Evolutionary conservation across 768 basidiomycete genomes (phyloP), one percentile per base, ranked within the genome.

Genomic region (Mycena floridula): DNA sequence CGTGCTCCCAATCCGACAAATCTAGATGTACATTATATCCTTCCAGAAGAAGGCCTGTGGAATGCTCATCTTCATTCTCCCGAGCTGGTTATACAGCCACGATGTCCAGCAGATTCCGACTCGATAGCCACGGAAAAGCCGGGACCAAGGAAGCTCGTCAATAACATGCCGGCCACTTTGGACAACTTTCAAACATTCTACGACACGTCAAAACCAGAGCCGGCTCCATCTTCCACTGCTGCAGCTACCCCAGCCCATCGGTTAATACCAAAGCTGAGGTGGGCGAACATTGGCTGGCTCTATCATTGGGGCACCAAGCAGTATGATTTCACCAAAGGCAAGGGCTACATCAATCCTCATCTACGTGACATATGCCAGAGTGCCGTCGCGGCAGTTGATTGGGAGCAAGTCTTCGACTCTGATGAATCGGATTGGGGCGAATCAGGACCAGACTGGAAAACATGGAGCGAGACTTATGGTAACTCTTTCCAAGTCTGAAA

Each of bases 291-390:
- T 40, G 95, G 95, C 8, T 89, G 88, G 81, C 89, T 78, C 42
- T 99, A 99, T 62, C 91, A 98, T 67, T 97, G 95, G 95, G 88
- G 89, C 3, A 88, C 81, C 23, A 99, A 98, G 56, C 83, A 88
- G 47, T 99, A 99, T 58, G 90, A 96, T 56, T 93, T 96, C 52
- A 74, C 79, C 1, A 80, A 74, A 42, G 78, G 79, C 2, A 79
- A 76, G 45, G 82, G 78, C 0, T 68, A 69, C 0, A 79, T 97
- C 37, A 77, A 84, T 38, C 52, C 64, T 2, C 65, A 69, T 6
- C 58, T 95, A 25, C 65, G 71, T 9, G 54, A 67, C 7, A 56
- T 88, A 2, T 95, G 92, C 57, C 73, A 67, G 40, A 57, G 65
- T 3, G 80, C 82, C 5, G 87, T 93, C 2, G 55, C 59, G 2